Conservation (phyloP, 2,329 filamentous ascomycete genomes). For the Verticillium tricorpus region DNA sequence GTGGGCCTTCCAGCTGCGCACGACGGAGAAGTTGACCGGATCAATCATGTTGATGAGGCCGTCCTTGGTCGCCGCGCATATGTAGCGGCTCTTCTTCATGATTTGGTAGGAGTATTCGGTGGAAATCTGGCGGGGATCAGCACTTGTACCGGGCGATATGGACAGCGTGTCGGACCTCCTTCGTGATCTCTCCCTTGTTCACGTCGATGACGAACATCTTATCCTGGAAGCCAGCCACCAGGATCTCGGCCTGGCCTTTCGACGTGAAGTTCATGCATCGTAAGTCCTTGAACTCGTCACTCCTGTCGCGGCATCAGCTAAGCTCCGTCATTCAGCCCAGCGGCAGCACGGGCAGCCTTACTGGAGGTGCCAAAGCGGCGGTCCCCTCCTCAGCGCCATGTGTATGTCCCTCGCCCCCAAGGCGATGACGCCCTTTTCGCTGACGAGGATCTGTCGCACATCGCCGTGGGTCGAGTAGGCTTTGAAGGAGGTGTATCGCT, state of each 20-base stretch:
- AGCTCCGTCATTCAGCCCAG: not conserved
- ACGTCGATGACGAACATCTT: slow-evolving; percentile 75
- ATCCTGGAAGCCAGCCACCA: slow-evolving; percentile 83
- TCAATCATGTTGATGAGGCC: slow-evolving; percentile 86
- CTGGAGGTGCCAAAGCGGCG: slow-evolving; percentile 84
- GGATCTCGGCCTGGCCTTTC: slow-evolving; percentile 74
- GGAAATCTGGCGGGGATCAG: slow-evolving; percentile 49
- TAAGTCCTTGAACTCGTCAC: slow-evolving; percentile 73
- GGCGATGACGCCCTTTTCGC: slow-evolving; percentile 85
- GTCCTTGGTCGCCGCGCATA: slow-evolving; percentile 82
- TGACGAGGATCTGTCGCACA: slow-evolving; percentile 85
- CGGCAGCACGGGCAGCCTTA: slow-evolving; percentile 34
- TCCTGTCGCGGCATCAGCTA: slow-evolving; percentile 21
- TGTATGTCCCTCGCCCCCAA: slow-evolving; percentile 80
- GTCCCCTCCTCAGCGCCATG: slow-evolving; percentile 77
- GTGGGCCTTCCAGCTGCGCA: slow-evolving; percentile 89
- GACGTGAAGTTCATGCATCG: slow-evolving; percentile 95
- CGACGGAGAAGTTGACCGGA: slow-evolving; percentile 67
- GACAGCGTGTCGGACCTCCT: slow-evolving; percentile 43
- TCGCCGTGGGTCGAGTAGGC: slow-evolving; percentile 73
- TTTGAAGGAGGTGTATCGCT: slow-evolving; percentile 86
- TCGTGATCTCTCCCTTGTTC: slow-evolving; percentile 66
- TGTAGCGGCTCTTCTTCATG: slow-evolving; percentile 86
- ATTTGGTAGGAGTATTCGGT: slow-evolving; percentile 78
- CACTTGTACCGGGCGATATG: not conserved